Evolutionary conservation across 345 rosid genomes (phyloP).

Genomic region (Theobroma cacao): DNA sequence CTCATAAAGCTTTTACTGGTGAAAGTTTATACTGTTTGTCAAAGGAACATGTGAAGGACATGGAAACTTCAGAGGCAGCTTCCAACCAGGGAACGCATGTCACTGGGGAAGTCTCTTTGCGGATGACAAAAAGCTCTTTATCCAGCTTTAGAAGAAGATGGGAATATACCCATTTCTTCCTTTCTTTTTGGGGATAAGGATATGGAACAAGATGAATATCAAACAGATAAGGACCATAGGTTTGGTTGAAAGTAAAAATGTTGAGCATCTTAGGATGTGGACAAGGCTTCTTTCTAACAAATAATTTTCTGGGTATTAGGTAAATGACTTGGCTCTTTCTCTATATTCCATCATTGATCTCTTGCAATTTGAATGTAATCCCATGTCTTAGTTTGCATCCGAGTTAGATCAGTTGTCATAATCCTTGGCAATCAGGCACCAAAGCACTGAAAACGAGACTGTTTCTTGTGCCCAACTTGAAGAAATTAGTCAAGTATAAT

Average conservation of each 20-base stretch:
- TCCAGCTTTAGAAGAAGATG: not conserved
- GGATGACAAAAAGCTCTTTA: not conserved
- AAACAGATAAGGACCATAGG: not conserved
- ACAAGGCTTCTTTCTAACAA: not conserved
- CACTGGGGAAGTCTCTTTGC: not conserved
- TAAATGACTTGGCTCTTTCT: not conserved
- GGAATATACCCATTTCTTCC: not conserved
- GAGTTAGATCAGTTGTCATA: not conserved
- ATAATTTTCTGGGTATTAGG: not conserved
- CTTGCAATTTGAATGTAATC: not conserved
- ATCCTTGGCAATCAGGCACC: not conserved
- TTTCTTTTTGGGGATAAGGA: not conserved
- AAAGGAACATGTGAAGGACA: not conserved
- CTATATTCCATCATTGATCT: too few relatives aligned
- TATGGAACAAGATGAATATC: not conserved
- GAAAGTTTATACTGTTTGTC: too few relatives aligned
- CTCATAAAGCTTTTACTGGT: too few relatives aligned
- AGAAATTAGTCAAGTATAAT: not conserved
- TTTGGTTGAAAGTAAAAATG: not conserved
- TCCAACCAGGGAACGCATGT: not conserved
- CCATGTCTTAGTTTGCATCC: not conserved
- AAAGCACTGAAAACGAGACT: not conserved
- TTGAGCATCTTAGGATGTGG: not conserved
- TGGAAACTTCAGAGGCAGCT: not conserved
- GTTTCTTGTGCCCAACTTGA: not conserved